Evolutionary conservation across 805 yeast species (phyloP), one percentile per base, ranked within the genome.

Genomic region (Wilhelminamyces savonicus): DNA sequence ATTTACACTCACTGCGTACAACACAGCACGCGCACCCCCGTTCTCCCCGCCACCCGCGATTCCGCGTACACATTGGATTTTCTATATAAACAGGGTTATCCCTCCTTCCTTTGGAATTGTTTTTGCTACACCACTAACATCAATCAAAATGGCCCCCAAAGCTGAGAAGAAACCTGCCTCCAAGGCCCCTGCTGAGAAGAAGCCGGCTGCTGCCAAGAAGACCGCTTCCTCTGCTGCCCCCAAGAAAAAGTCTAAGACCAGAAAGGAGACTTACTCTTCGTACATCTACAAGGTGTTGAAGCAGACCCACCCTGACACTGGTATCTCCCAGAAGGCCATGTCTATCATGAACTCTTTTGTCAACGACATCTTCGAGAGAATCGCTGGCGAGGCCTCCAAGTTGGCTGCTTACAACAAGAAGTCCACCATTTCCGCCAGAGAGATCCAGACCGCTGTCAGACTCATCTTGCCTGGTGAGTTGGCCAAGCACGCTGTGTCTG

Each of bases 141-240:
- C n/a, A n/a, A n/a, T 24, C 32, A 49, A 32, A 44, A 54, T 54
- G 60, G 59, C 61, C 31, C 60, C 59, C 37, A 54, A 55, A 43
- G 61, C 61, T 39, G 61, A 55, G 46, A 55, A 55, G 59, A 55
- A 55, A 49, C 61, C 61, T 26, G 61, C 61, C 35, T 53, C 61
- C 36, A 55, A 55, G 47, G 60, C 60, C 26, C 61, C 61, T 40
- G 61, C 61, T 46, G 61, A 55, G 46, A 55, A 55, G 57, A 55
- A 55, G 52, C 61, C 61, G 38, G 61, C 61, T 36, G 61, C 61
- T 37, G 61, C 61, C 36, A 53, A 52, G 48, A 54, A 52, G 54
- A 46, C 56, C 37, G 47, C 61, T 31, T 43, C 59, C 28, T 35
- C 57, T 17, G 35, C 41, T 24, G 59, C 47, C 31, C 30, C 54